Percentiles rank a stretch among this genome's conserved stretches.
Conservation (phyloP, 352 stramenopile species). For the Globisporangium echinulatum region DNA sequence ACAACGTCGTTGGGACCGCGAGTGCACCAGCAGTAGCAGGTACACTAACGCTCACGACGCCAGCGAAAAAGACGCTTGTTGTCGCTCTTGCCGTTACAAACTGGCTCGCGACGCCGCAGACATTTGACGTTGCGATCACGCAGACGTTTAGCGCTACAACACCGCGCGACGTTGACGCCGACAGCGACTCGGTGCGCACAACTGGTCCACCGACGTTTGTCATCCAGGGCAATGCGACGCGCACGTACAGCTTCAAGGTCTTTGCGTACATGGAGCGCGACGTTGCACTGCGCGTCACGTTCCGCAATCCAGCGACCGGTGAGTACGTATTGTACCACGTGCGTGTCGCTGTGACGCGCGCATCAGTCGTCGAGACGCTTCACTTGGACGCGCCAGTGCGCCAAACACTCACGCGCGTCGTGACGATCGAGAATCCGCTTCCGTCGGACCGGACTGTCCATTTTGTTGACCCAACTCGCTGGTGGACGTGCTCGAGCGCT, state of each 20-base stretch:
- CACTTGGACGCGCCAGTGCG: conserved; percentile 81
- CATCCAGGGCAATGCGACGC: conserved; percentile 41
- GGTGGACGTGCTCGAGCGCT: conserved; percentile 81
- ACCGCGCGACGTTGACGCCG: neutral
- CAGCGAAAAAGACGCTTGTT: conserved; percentile 72
- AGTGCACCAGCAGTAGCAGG: conserved; percentile 35
- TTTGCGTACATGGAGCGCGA: conserved; percentile 82
- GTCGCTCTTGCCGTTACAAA: conserved; percentile 81
- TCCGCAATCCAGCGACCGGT: conserved; percentile 75
- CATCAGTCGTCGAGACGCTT: conserved; percentile 70
- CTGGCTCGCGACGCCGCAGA: conserved; percentile 81
- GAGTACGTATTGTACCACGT: conserved; percentile 83
- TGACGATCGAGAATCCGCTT: conserved; percentile 91
- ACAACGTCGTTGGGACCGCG: conserved; percentile 80
- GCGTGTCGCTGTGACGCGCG: conserved; percentile 41
- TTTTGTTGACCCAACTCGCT: conserved; percentile 54
- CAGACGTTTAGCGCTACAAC: conserved; percentile 15
- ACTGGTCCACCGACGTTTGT: conserved; percentile 67
- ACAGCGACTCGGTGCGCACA: conserved; percentile 40
- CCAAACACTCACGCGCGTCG: conserved; percentile 65
- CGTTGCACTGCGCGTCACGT: conserved; percentile 48
- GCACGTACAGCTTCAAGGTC: conserved; percentile 86
- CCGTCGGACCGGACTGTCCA: conserved; percentile 30
- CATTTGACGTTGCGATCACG: conserved; percentile 66
- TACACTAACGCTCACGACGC: conserved; percentile 36